Evolutionary conservation across 2,329 filamentous ascomycete genomes (phyloP), one percentile per base, ranked within the genome.

Genomic region (Neonectria coccinea): DNA sequence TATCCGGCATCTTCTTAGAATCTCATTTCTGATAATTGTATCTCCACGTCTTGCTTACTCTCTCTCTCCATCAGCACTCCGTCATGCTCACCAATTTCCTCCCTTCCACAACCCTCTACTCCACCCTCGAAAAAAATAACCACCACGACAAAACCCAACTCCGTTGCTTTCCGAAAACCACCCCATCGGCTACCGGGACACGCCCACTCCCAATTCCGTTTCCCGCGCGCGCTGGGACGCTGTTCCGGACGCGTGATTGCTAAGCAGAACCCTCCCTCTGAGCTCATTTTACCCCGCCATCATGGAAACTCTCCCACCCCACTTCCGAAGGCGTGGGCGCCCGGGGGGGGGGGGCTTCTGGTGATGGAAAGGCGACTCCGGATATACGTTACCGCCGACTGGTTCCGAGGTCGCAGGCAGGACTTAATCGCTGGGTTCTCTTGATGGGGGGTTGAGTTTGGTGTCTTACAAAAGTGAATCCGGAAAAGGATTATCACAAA

Each of bases 251-350:
- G 16, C 9, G 9, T 54, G 57, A 60, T 60, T 60, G 57, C 50
- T 60, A 60, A 60, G 57, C 57, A 54, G 22, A 54, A 33, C 31
- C 31, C 3, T 10, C 31, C 31, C 31, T 2, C 31, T 10, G 31
- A 33, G 50, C 42, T 62, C 39, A 36, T 31, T 51, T 60, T 67
- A 73, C 72, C 72, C 72, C 72, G 70, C 72, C 70, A 74, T 74
- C 68, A 71, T 72, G 64, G 65, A 56, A 57, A 16, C 33, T 31
- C 52, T 57, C 63, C 45, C 45, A 56, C 63, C 58, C 53, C 68
- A 59, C 67, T 45, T 51, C 33, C 58, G 47, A 55, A 33, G 18
- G n/a, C 45, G 4, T 5, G 25, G 25, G 25, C 25, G 25, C 25
- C 25, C 22, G 22, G 4, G 22, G 25, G 4, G 22, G 25, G 25